Conservation (phyloP, 73 alveolate species). For the Uronychia binucleata region DNA sequence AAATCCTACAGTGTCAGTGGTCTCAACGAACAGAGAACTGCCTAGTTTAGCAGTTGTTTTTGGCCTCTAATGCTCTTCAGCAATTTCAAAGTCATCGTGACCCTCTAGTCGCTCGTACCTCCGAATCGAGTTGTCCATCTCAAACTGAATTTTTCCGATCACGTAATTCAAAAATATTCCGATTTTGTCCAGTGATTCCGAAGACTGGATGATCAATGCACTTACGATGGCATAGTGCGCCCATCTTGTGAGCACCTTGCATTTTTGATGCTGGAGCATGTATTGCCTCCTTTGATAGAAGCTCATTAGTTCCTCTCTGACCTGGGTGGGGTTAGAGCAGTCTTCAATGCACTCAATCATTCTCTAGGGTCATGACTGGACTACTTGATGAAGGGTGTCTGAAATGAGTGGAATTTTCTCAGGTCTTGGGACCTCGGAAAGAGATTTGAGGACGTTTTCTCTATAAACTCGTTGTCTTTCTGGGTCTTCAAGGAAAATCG, state of each 20-base stretch:
- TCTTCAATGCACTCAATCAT: conserved; percentile 11
- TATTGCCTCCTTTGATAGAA: conserved; percentile 38
- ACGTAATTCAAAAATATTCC: conserved; percentile 36
- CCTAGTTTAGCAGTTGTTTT: conserved; percentile 61
- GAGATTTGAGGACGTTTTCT: conserved; percentile 20
- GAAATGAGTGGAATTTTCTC: conserved; percentile 39
- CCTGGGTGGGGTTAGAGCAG: conserved; percentile 43
- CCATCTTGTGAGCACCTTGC: conserved; percentile 55
- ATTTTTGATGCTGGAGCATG: conserved; percentile 54
- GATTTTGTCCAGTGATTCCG: conserved; percentile 42
- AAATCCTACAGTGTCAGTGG: conserved; percentile 4
- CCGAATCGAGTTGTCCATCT: conserved; percentile 47
- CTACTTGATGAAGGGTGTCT: conserved; percentile 53
- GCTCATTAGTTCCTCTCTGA: conserved; percentile 31
- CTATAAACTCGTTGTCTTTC: conserved; percentile 35
- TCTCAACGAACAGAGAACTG: conserved; percentile 60
- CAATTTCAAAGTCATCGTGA: conserved; percentile 30
- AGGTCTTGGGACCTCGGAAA: conserved; percentile 41
- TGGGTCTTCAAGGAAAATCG: conserved; percentile 54
- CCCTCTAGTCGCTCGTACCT: conserved; percentile 24
- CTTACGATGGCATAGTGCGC: conserved; percentile 68
- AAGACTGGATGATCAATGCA: conserved; percentile 17
- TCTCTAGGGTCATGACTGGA: conserved; percentile 1
- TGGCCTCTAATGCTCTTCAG: conserved; percentile 47
- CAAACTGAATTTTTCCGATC: conserved; percentile 41